Base-by-base conservation (phyloP, 352 stramenopile species). In the Phytopythium ostracodes region DNA sequence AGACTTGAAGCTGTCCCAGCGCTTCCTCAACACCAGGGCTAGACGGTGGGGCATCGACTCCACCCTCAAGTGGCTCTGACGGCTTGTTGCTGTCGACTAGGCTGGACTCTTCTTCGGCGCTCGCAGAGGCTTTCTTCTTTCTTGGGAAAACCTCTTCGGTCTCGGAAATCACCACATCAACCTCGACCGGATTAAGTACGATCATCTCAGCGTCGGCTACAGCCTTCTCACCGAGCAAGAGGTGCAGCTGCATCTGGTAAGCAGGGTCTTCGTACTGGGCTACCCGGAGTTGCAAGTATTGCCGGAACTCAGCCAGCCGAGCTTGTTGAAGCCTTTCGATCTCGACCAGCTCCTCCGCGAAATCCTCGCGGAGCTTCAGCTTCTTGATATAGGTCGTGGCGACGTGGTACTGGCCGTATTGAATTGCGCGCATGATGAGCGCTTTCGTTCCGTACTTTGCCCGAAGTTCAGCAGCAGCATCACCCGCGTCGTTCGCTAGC, bases 331-430 rank as follows among this genome's bases (percentile, higher is more conserved):
- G 64, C 38, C 75, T 68, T 50, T 87, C 67, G 25, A 95, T 95
- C 57, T 72, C 52, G 25, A 60, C 71, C 11, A 93, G 67, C n/a
- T 93, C 86, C 1, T 70, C 53, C 3, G 50, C 49, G 65, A 91
- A 95, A 33, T 70, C 53, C 1, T 87, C 77, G 22, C 82, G 76
- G 29, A 95, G 67, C 56, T 82, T 81, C 55, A 92, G 70, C 62
- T 83, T 90, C 60, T 91, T 93, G 57, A 95, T 93, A 67, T 92
- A 95, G 15, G 70, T 81, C 20, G 64, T 65, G 3, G 84, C 86
- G n/a, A 95, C 82, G 52, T 95, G 84, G 56, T 73, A 85, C 59
- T 95, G 84, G 11, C 78, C 80, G 33, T 54, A 46, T n/a, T 82
- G 71, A 12, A 93, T 81, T 6, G 84, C 75, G 50, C 75, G 74